Base-by-base conservation (phyloP, 441 rosid genomes). In the Syzygium syzygioides region DNA sequence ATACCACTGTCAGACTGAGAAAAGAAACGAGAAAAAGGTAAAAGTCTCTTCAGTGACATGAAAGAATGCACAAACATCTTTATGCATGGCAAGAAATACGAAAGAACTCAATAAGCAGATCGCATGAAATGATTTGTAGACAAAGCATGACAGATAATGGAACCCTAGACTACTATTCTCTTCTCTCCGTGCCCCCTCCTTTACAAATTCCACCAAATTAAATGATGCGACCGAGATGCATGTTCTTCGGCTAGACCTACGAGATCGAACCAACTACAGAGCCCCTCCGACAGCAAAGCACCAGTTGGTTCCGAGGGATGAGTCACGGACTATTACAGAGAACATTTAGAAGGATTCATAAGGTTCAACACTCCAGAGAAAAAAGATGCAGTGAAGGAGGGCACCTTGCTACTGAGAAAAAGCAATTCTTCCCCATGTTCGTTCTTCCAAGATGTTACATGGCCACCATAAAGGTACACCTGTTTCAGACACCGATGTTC, bases 391-490 rank as follows among this genome's bases (percentile, higher is more conserved):
- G 10, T 41, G 85, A 76, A 86, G 86, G 85, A 87, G 41, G 28
- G 57, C 88, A 95, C 97, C 96, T 95, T 95, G 88, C 90, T 93
- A 86, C 97, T 95, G 89, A 95, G 86, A 86, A 94, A 92, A 88
- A 95, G 96, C 89, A 95, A 89, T 30, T 95, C 95, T 79, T 95
- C 97, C 50, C 93, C 91, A 18, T 87, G 91, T 87, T 93, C 95
- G 89, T 93, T 94, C 93, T 94, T 95, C 97, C 97, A 95, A 80
- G 97, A 94, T 12, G 91, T 92, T 55, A 95, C 96, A 87, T 95
- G 96, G 68, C 94, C 94, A 53, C 96, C 97, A 87, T 91, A 93
- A 89, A 95, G 90, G 90, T 93, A 94, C 86, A 95, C 92, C 96
- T 95, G 92, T 85, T 32, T 71, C 62, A 26, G 52, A 80, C 71